phyloP scores from a whole-genome alignment of 495 filamentous ascomycete genomes.

The Chaetomidium leptoderma region DNA sequence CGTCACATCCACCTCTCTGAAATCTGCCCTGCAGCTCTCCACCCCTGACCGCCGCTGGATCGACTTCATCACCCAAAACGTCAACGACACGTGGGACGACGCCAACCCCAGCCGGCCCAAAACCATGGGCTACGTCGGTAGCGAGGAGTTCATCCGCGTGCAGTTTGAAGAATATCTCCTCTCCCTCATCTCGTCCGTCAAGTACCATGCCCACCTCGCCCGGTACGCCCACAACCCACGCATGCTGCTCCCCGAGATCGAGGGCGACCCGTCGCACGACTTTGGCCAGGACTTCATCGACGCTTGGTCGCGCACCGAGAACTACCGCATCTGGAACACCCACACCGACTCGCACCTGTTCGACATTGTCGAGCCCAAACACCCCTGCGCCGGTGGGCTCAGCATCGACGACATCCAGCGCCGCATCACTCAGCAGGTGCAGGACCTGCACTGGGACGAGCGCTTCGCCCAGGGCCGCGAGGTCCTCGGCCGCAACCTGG shows the following conservation, averaged over 20 bases:
- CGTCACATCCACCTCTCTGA: constrained; percentile 74
- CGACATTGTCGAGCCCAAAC: constrained; percentile 86
- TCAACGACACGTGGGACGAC: constrained; percentile 96
- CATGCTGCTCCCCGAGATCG: constrained; percentile 58
- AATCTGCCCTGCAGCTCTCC: constrained; percentile 72
- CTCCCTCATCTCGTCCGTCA: constrained; percentile 79
- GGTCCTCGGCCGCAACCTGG: constrained; percentile 70
- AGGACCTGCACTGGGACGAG: constrained; percentile 86
- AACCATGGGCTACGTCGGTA: constrained; percentile 91
- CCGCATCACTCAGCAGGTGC: constrained; percentile 78
- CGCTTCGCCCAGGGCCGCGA: constrained; percentile 72
- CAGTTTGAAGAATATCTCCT: constrained; percentile 98
- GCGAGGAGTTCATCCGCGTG: constrained; percentile 94
- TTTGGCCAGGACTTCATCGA: constrained; percentile 74
- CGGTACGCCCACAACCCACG: constrained; percentile 56
- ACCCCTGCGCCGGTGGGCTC: constrained; percentile 91
- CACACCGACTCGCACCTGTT: constrained; percentile 79
- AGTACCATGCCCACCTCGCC: constrained; percentile 77
- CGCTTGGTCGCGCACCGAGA: constrained; percentile 79
- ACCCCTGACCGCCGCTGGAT: constrained; percentile 93
- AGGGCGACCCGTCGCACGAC: constrained; percentile 80
- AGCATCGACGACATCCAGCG: constrained; percentile 93
- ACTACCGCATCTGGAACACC: constrained; percentile 75
- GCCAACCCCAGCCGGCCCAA: constrained; percentile 81
- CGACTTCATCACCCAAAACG: constrained; percentile 86